These are phyloP conservation scores for Ceratocystis lukuohia DNA, from an alignment of 2,329 filamentous ascomycete species.

Conservation along the genomic window DNA sequence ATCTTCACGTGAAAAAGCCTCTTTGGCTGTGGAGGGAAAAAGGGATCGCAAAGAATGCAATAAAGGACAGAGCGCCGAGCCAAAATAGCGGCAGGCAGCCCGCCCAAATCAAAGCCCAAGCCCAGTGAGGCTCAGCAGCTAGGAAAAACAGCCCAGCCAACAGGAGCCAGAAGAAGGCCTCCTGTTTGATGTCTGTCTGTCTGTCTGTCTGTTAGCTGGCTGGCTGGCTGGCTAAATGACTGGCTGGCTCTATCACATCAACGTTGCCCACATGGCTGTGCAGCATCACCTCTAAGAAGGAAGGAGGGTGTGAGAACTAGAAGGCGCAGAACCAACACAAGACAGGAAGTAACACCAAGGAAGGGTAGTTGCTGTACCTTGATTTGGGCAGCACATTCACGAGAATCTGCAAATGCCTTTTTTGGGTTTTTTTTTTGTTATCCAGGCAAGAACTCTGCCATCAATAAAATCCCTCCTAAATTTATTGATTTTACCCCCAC, in stretches of 20 bases:
- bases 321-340: neutral
- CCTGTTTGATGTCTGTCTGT: neutral
- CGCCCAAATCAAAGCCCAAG: neutral
- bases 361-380: neutral
- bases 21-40: neutral
- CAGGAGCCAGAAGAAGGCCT: neutral
- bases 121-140: neutral
- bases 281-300: neutral
- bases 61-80: constrained; percentile 19
- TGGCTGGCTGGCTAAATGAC: neutral
- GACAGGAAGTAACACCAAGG: neutral
- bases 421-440: neutral
- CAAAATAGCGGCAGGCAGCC: neutral
- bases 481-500: neutral
- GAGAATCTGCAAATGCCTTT: neutral
- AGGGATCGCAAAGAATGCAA: neutral
- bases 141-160: neutral
- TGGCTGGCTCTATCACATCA: neutral
- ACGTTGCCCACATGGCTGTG: neutral
- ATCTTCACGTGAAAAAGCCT: neutral
- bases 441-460: neutral
- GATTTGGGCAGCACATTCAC: neutral
- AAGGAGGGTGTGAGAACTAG: neutral
- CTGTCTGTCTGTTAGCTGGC: too few species aligned
- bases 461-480: neutral